These are phyloP conservation scores for Pseudogymnoascus sp. DNA, from an alignment of 2,329 filamentous ascomycete species.

Conservation along the genomic window DNA sequence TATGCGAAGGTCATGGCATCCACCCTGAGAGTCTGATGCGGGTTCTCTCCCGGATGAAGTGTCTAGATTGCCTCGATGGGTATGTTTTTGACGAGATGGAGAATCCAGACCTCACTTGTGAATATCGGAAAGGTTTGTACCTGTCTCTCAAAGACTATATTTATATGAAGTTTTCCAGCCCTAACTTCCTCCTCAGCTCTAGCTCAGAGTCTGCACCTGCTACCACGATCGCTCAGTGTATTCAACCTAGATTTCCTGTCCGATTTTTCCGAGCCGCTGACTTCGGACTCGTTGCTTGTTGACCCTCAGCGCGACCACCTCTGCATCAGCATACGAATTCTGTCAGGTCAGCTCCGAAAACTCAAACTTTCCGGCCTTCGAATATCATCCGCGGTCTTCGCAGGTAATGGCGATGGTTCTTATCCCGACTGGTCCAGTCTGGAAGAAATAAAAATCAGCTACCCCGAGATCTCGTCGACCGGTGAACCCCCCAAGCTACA, in stretches of 20 bases:
- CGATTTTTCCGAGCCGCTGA: not conserved
- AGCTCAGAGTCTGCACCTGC: not conserved
- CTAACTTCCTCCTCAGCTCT: not conserved
- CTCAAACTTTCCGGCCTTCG: not conserved
- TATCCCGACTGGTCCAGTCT: not conserved
- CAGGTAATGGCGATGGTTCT: not conserved
- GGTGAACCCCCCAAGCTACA: too few species aligned
- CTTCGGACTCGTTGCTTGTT: not conserved
- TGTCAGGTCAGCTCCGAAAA: not conserved
- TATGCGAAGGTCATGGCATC: not conserved
- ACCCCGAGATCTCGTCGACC: not conserved
- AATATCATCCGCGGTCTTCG: not conserved
- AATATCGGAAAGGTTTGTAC: not conserved
- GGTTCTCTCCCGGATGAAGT: not conserved
- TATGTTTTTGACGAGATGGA: not conserved
- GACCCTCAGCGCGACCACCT: not conserved
- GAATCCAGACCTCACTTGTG: not conserved
- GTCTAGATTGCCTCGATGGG: not conserved
- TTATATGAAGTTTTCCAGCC: not conserved
- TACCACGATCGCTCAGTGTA: not conserved
- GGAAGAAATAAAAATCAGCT: not conserved
- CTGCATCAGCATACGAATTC: not conserved
- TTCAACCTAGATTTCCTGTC: not conserved
- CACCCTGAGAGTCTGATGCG: not conserved
- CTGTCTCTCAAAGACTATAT: not conserved